Conservation (phyloP, 192 early-diverging fungal species). For the Coemansia erecta region DNA sequence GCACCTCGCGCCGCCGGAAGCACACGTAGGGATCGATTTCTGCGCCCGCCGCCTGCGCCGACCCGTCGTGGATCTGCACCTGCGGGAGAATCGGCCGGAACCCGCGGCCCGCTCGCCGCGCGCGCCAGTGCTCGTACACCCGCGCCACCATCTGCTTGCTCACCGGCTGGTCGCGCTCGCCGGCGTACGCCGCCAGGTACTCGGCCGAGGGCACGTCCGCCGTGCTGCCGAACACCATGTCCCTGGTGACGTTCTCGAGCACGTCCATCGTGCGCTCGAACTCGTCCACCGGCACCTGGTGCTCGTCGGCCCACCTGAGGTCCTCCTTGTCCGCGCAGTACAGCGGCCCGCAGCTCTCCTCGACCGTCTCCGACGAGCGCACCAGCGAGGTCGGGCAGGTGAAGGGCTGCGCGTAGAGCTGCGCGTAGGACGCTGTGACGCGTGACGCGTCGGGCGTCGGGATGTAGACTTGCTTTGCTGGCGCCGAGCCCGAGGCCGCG, state of each 20-base stretch:
- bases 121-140: slow-evolving; percentile 44
- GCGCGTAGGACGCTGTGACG: slow-evolving; percentile 63
- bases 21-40: slow-evolving; percentile 94
- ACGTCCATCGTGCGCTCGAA: slow-evolving; percentile 80
- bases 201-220: slow-evolving; percentile 47
- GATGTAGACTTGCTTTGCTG: slow-evolving; percentile 66
- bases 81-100: slow-evolving; percentile 32
- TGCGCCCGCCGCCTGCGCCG: too few relatives aligned
- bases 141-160: slow-evolving; percentile 1
- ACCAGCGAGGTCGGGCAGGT: slow-evolving; percentile 76
- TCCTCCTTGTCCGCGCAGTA: slow-evolving; percentile 93
- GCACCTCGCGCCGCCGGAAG: slow-evolving; percentile 93
- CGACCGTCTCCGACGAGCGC: slow-evolving; percentile 80
- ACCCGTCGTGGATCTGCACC: slow-evolving; percentile 62
- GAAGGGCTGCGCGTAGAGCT: slow-evolving; percentile 68
- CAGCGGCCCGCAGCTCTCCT: slow-evolving; percentile 81
- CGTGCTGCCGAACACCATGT: slow-evolving; percentile 52
- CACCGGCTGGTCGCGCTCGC: slow-evolving; percentile 37
- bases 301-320: slow-evolving; percentile 59
- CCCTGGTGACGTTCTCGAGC: slow-evolving; percentile 69
- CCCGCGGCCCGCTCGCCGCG: slow-evolving; percentile 17
- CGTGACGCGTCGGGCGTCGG: slow-evolving; percentile 90
- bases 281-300: slow-evolving; percentile 60
- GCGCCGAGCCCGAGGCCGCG: slow-evolving; percentile 59
- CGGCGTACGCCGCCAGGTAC: slow-evolving; percentile 31